Evolutionary conservation across 768 basidiomycete species (phyloP).

Genomic region (Psilocybe sp.): DNA sequence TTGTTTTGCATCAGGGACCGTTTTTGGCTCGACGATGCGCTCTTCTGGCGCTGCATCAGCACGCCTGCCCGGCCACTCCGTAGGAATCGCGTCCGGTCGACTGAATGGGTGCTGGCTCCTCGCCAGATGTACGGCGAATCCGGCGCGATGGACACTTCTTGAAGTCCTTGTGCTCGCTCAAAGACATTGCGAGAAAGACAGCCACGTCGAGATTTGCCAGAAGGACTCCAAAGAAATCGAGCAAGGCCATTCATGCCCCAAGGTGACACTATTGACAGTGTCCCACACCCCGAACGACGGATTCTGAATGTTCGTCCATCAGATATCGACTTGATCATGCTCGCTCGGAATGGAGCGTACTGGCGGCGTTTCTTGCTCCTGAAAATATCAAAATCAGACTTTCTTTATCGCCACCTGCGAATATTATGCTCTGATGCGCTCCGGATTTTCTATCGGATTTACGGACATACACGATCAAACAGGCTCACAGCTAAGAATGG

Average conservation of each 20-base stretch:
- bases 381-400: no score
- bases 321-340: no score
- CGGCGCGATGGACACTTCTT: constrained; percentile 20
- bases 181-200: constrained; percentile 17
- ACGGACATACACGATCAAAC: no score
- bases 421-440: no score
- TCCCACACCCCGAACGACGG: not conserved
- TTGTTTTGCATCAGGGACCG: constrained; percentile 20
- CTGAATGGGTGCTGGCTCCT: constrained; percentile 5
- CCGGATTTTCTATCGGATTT: no score
- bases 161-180: constrained; percentile 13
- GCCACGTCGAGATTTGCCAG: constrained; percentile 27
- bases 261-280: constrained; percentile 7
- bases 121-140: constrained; percentile 23
- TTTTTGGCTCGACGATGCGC: constrained; percentile 16
- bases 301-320: no score
- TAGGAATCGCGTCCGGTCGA: constrained; percentile 19
- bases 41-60: constrained; percentile 7
- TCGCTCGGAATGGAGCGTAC: no score
- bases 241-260: constrained; percentile 6
- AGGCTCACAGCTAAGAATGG: no score
- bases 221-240: constrained; percentile 12
- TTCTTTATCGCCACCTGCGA: no score
- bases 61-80: constrained; percentile 9
- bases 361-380: no score